These are phyloP conservation scores for Cudoniella acicularis DNA, from an alignment of 495 filamentous ascomycete species.

Conservation along the genomic window DNA sequence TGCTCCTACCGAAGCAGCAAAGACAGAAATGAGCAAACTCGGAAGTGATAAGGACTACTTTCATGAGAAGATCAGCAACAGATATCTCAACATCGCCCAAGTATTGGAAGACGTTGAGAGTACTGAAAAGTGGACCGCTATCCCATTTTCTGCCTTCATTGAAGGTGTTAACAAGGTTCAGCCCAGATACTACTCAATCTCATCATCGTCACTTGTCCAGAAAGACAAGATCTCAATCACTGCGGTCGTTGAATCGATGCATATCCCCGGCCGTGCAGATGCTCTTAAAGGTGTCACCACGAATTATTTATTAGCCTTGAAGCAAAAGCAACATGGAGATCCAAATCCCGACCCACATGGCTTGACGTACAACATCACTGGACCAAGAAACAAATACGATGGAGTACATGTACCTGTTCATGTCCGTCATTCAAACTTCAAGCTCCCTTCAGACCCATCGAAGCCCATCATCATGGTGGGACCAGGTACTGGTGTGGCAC, in stretches of 20 bases:
- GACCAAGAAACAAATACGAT: slow-evolving; percentile 94
- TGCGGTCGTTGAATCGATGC: slow-evolving; percentile 83
- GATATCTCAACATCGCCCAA: slow-evolving; percentile 88
- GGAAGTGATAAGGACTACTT: slow-evolving; percentile 96
- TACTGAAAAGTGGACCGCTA: slow-evolving; percentile 68
- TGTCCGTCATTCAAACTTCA: slow-evolving; percentile 98
- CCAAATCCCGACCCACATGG: slow-evolving; percentile 81
- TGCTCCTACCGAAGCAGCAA: slow-evolving; percentile 77
- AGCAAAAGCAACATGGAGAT: slow-evolving; percentile 95
- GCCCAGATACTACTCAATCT: slow-evolving; percentile 98
- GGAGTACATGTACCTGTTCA: slow-evolving; percentile 95
- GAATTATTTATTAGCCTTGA: slow-evolving; percentile 94
- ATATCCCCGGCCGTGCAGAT: slow-evolving; percentile 72
- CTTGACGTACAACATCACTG: slow-evolving; percentile 81
- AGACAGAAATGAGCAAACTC: slow-evolving; percentile 81
- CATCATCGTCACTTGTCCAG: slow-evolving; percentile 90
- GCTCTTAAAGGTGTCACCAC: slow-evolving; percentile 92
- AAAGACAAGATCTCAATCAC: slow-evolving; percentile 93
- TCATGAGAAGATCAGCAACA: slow-evolving; percentile 75
- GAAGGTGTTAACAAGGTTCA: slow-evolving; percentile 94
- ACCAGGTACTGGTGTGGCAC: slow-evolving; percentile 94
- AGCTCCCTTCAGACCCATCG: slow-evolving; percentile 90
- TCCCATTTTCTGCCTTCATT: slow-evolving; percentile 93
- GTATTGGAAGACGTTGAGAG: slow-evolving; percentile 71
- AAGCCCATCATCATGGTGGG: slow-evolving; percentile 96